phyloP scores from a whole-genome alignment of 345 rosid species.

The Melastoma malabathricum region DNA sequence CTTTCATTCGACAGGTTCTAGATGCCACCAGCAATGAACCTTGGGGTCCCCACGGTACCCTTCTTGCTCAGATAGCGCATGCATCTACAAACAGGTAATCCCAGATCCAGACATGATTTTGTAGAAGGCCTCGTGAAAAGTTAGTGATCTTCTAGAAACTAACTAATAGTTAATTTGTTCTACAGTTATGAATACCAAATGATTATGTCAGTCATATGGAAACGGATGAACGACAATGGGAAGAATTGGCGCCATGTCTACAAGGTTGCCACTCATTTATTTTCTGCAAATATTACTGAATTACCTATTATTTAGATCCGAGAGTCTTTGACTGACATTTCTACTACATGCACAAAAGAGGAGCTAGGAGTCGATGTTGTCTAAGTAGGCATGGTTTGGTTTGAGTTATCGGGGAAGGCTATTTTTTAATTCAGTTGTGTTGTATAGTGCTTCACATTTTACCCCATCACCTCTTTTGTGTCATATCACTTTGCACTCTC shows the following conservation, averaged over 20 bases:
- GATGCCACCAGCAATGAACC: slow-evolving; percentile 96
- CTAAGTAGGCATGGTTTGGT: too few relatives aligned
- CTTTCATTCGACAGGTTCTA: slow-evolving; percentile 41
- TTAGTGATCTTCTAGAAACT: too few relatives aligned
- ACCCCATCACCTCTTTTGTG: too few relatives aligned
- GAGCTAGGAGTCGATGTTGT: too few relatives aligned
- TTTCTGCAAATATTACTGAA: slow-evolving; percentile 2
- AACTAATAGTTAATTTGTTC: too few relatives aligned
- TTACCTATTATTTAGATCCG: neutral
- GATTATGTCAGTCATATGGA: slow-evolving; percentile 78
- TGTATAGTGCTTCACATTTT: too few relatives aligned
- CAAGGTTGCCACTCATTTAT: slow-evolving; percentile 37
- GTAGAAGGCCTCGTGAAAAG: too few relatives aligned
- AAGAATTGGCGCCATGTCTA: slow-evolving; percentile 98
- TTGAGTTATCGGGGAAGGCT: too few relatives aligned
- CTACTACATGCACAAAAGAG: too few relatives aligned
- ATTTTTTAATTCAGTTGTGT: too few relatives aligned
- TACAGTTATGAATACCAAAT: slow-evolving; percentile 90
- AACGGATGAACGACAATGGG: slow-evolving; percentile 74
- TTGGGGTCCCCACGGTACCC: slow-evolving; percentile 97
- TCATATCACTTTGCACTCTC: too few relatives aligned
- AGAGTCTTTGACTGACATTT: neutral
- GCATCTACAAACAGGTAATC: slow-evolving; percentile 79
- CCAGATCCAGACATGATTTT: neutral
- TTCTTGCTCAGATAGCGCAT: slow-evolving; percentile 71